A percentile compares a stretch with the other conserved stretches of the same genome.
These are phyloP conservation scores for Ogataea saltuana DNA, from an alignment of 805 yeast species.

Conservation along the genomic window DNA sequence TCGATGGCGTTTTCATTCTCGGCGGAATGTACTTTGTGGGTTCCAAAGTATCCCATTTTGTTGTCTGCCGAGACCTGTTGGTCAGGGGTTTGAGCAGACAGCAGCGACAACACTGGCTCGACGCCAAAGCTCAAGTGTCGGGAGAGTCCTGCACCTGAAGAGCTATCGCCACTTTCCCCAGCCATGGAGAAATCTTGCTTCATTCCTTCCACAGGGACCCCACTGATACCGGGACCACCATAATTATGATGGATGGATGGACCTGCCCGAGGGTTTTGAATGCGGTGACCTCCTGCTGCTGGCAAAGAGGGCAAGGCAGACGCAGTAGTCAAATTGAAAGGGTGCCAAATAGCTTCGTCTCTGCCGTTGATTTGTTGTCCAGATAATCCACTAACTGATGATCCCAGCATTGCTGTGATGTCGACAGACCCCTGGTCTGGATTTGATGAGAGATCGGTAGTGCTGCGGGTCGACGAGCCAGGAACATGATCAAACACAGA, in stretches of 20 bases:
- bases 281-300: not conserved
- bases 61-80: not conserved
- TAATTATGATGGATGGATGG: not conserved
- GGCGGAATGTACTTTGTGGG: conserved; percentile 7
- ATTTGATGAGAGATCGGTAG: conserved; percentile 26
- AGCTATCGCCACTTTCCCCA: not conserved
- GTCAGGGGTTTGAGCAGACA: conserved; percentile 11
- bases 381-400: conserved; percentile 14
- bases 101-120: conserved; percentile 26
- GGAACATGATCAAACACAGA: conserved; percentile 11
- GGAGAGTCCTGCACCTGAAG: not conserved
- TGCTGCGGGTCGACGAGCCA: conserved; percentile 5
- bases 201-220: conserved; percentile 2
- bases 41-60: conserved; percentile 6
- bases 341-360: conserved; percentile 29
- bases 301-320: not conserved
- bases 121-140: conserved; percentile 32
- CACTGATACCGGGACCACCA: not conserved
- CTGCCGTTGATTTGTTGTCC: conserved; percentile 1
- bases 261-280: conserved; percentile 1
- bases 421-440: conserved; percentile 24
- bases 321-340: conserved; percentile 18
- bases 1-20: conserved; percentile 16
- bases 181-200: conserved; percentile 5
- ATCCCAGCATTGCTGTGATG: conserved; percentile 26